These are phyloP conservation scores for Melaleuca quinquenervia DNA, from an alignment of 345 rosid species.

Conservation along the genomic window DNA sequence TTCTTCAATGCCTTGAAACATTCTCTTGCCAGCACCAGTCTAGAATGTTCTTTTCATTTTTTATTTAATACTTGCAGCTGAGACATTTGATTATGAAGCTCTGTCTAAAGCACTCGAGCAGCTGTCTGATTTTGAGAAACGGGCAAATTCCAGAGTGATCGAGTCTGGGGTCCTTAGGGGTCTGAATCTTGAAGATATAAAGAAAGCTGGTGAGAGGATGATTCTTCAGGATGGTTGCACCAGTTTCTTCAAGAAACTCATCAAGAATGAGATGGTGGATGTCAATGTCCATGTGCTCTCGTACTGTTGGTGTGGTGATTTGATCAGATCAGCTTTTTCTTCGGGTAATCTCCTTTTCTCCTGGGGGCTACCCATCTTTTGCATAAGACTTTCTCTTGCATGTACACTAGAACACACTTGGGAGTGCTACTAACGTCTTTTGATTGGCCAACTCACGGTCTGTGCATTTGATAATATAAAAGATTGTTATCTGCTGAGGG, in stretches of 20 bases:
- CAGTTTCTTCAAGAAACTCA: conserved; percentile 52
- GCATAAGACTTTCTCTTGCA: neutral
- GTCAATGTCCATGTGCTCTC: conserved; percentile 67
- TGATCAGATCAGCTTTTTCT: conserved; percentile 67
- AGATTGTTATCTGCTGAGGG: neutral
- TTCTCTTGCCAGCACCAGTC: neutral
- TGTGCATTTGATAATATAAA: neutral
- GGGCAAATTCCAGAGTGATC: conserved; percentile 74
- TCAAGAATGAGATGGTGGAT: conserved; percentile 38
- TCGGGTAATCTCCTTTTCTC: conserved; percentile 38
- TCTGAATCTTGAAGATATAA: conserved; percentile 75
- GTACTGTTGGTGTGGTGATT: conserved; percentile 96
- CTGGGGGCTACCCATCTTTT: neutral
- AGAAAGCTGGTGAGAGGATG: conserved; percentile 78
- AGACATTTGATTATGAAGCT: conserved; percentile 54
- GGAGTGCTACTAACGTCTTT: neutral
- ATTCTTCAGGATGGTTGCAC: conserved; percentile 91
- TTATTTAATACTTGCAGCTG: conserved; percentile 31
- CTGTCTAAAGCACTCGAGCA: conserved; percentile 57
- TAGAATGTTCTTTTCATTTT: neutral
- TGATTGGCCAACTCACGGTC: neutral
- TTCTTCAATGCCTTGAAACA: neutral
- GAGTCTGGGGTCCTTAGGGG: conserved; percentile 87
- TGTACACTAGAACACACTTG: neutral
- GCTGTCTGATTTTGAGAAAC: conserved; percentile 71